Evolutionary conservation across 2,329 filamentous ascomycete genomes (phyloP), one percentile per base, ranked within the genome.

Genomic region (Metarhizium humberi): DNA sequence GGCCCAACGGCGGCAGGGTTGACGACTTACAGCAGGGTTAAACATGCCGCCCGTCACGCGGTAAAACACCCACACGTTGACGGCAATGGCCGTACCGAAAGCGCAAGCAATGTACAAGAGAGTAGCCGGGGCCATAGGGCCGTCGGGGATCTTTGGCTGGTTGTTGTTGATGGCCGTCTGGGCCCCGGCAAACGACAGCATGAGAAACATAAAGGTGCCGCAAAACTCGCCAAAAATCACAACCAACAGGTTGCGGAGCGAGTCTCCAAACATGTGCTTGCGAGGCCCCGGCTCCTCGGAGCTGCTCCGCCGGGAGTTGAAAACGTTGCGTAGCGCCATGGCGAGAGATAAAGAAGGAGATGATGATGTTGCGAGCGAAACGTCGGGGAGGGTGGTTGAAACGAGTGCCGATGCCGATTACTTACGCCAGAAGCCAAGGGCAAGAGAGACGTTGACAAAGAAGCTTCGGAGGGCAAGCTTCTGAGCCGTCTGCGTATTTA

Each of bases 41-140:
- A 79, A 78, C 65, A 78, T 71, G 50, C 74, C 74, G 25, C 74
- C 74, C 11, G 73, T 77, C 16, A 81, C 72, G 25, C 78, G 71
- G 61, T 73, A 81, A 59, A 80, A 81, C 1, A 76, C 69, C 77
- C 77, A 81, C 2, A 77, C 77, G 38, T 76, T 79, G 55, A 79
- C 74, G 2, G 75, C 71, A 25, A 83, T 64, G 3, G 77, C 73
- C 8, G 77, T 66, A 13, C 77, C 78, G 53, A 81, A 81, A 38
- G 72, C 69, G 1, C 76, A 61, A 36, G 77, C 74, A 57, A 81
- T 76, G 61, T 77, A 80, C 25, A 81, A 62, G 42, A 81, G 62
- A 34, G 66, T 70, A 47, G 65, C 64, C 0, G 71, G 66, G 13
- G 67, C 55, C 1, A 73, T 64, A 6, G 64, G 64, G 0, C 64